These are phyloP conservation scores for Puccinia hordei DNA, from an alignment of 1,284 basidiomycete genomes.

Conservation along the genomic window DNA sequence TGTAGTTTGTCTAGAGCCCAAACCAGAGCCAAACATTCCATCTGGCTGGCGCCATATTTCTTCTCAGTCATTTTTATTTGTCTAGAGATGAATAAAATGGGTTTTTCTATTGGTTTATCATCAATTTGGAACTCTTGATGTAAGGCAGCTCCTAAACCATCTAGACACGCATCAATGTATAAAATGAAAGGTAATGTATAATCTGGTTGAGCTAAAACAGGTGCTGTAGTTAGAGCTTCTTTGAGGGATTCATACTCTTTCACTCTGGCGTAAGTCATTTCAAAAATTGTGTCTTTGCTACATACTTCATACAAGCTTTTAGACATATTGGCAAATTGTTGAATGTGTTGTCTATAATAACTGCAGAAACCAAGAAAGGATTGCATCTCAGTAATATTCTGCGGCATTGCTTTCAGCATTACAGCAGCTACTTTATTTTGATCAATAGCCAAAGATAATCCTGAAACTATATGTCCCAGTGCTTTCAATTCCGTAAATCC, in stretches of 20 bases:
- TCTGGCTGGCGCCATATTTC: conserved; percentile 24
- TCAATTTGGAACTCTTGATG: background rate
- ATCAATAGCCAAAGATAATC: background rate
- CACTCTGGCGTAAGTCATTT: background rate
- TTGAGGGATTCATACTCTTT: background rate
- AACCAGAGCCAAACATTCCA: conserved; percentile 11
- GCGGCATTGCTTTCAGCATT: conserved; percentile 54
- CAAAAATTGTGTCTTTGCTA: background rate
- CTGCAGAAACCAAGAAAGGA: background rate
- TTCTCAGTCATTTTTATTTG: background rate
- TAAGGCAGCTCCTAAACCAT: conserved; percentile 16
- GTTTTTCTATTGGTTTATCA: conserved; percentile 5
- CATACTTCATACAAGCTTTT: background rate
- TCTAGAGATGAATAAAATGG: conserved; percentile 3
- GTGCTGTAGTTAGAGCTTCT: background rate
- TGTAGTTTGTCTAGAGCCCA: conserved; percentile 19
- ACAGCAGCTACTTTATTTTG: background rate
- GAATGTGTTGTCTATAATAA: background rate
- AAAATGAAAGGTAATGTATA: background rate
- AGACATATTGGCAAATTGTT: background rate
- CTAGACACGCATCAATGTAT: conserved; percentile 14
- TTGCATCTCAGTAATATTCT: conserved; percentile 18
- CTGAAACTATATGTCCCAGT: background rate
- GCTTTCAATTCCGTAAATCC: background rate
- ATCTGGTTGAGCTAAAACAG: background rate